These are phyloP conservation scores for Echites panduratus DNA, from an alignment of 257 asterid genomes.

Conservation along the genomic window DNA sequence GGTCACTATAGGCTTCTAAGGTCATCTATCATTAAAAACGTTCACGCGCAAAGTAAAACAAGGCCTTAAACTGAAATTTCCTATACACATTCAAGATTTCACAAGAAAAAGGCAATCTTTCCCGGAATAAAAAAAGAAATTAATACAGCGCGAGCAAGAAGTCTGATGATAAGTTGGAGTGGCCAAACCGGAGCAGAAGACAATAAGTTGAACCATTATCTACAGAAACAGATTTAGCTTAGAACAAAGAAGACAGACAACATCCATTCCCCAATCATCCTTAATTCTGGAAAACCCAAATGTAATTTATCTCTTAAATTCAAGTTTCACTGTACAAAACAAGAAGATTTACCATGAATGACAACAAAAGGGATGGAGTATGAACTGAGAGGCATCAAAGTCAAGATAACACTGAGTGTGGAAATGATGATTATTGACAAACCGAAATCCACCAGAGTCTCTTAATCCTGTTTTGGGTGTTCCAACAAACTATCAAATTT, in stretches of 20 bases:
- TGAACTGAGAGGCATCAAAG: conserved; percentile 34
- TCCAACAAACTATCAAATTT: not conserved
- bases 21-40: not conserved
- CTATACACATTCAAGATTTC: not conserved
- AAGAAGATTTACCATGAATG: conserved; percentile 53
- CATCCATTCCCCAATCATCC: not conserved
- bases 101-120: no score
- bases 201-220: no score
- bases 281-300: not conserved
- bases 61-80: no score
- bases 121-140: no score
- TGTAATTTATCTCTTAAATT: not conserved
- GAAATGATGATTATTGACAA: conserved; percentile 14
- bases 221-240: not conserved
- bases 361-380: conserved; percentile 67
- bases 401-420: conserved; percentile 16
- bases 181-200: no score
- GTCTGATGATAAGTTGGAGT: no score
- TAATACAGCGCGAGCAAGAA: no score
- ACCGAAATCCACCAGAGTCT: conserved; percentile 1
- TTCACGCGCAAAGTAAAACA: no score
- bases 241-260: not conserved
- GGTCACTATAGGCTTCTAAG: not conserved
- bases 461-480: not conserved
- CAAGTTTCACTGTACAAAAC: not conserved